Base-by-base conservation (phyloP, 23 red algal species). In the Gracilaria caudata region DNA sequence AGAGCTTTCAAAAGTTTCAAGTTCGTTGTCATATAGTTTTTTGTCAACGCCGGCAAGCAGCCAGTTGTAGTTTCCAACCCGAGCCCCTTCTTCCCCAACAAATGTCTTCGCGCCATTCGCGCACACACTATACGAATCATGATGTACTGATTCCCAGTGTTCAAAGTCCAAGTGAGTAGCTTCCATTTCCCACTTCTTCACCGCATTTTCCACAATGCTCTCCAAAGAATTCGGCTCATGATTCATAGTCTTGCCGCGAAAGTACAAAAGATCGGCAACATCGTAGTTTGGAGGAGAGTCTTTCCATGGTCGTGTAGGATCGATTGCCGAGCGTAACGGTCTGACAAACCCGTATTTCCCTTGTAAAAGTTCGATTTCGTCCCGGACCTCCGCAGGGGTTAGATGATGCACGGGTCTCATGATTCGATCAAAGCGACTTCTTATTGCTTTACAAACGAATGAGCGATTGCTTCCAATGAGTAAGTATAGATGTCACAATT, bases 121-220 rank as follows among this genome's bases (percentile, higher is more conserved):
- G 41, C 71, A 75, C n/a, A 93, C 82, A 34, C 35, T 60, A 72
- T 86, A 93, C 54, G 51, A 45, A 53, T 44, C 61, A 60, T 85
- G 90, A 25, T 85, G n/a, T 8, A 86, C 90, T 49, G 68, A 41
- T 16, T 61, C 17, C 81, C 80, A 85, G 28, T 85, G 66, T 46
- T 49, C 23, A 75, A 80, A 85, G 19, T 47, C 51, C 28, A 86
- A 32, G 43, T 93, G 90, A 28, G 90, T 76, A 21, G 82, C 90
- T 30, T 93, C 90, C 46, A 80, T 68, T 61, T 93, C 90, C 90
- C 90, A 93, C 3, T 54, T 66, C 80, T 93, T 93, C 14, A 93
- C 80, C 32, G 82, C 81, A 60, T 86, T 73, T 72, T 93, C 90
- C 23, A 93, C 81, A 29, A 93, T 77, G 33, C 38, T 34, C 38